These are phyloP conservation scores for Diplodia intermedia DNA, from an alignment of 2,329 filamentous ascomycete genomes.

Conservation along the genomic window DNA sequence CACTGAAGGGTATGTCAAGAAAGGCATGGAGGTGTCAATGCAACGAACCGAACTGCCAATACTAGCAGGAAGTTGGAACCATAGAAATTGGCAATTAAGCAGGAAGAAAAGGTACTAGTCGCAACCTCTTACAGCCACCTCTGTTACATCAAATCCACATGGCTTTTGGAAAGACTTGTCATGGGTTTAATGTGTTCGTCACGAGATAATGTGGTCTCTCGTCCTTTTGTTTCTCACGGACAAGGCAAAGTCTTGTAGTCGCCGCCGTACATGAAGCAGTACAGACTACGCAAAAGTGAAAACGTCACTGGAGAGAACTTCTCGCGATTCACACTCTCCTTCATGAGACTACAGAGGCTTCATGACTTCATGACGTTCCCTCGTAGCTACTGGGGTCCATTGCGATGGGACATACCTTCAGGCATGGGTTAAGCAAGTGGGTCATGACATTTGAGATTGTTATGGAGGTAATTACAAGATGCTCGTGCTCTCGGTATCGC, in stretches of 20 bases:
- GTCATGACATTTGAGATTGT: constrained; percentile 9
- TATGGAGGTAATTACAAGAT: constrained; percentile 27
- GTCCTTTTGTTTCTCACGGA: too few species aligned
- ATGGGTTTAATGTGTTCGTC: too few species aligned
- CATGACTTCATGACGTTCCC: neutral
- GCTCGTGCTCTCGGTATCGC: constrained; percentile 13
- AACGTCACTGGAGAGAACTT: neutral
- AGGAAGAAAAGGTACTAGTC: neutral
- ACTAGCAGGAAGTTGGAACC: neutral
- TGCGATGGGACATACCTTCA: neutral
- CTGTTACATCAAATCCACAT: neutral
- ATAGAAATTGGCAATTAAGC: neutral
- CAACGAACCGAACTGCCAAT: neutral
- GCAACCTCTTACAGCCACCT: neutral
- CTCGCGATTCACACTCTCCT: neutral
- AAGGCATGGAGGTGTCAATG: neutral
- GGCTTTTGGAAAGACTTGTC: too few species aligned
- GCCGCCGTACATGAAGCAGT: too few species aligned
- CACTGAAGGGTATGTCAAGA: neutral
- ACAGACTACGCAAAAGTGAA: too few species aligned
- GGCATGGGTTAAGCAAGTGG: neutral
- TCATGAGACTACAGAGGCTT: neutral
- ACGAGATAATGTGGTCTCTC: too few species aligned
- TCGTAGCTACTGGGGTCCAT: neutral
- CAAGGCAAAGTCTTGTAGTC: too few species aligned